A percentile compares a stretch with the other conserved stretches of the same genome.
Conservation (phyloP, 2,329 filamentous ascomycete species). For the Dothidotthia symphoricarpi region DNA sequence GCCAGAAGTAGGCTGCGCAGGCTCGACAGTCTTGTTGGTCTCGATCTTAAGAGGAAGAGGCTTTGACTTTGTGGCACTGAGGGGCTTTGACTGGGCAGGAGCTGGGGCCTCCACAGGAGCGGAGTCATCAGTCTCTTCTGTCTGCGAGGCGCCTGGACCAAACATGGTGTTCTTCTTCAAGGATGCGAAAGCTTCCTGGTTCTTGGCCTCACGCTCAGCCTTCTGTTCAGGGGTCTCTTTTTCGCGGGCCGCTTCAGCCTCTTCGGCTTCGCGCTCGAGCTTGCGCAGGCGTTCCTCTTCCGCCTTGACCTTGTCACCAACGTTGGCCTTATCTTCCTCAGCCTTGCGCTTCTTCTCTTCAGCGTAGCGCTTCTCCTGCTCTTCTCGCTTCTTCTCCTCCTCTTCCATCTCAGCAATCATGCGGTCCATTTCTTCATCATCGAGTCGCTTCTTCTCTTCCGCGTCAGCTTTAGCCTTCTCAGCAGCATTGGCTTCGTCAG, state of each 20-base stretch:
- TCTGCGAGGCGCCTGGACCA: conserved; percentile 45
- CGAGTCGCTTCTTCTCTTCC: conserved; percentile 37
- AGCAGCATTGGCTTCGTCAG: conserved; percentile 28
- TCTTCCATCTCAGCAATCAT: conserved; percentile 65
- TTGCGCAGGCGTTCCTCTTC: conserved; percentile 55
- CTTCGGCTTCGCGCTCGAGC: conserved; percentile 51
- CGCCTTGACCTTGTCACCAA: conserved; percentile 45
- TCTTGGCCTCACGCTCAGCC: conserved; percentile 39
- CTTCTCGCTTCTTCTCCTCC: conserved; percentile 51
- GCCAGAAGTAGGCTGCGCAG: conserved; percentile 87
- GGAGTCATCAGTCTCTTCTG: conserved; percentile 25
- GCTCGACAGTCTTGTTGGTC: conserved; percentile 82
- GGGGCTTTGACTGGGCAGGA: conserved; percentile 31
- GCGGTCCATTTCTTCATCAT: conserved; percentile 51
- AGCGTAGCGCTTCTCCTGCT: conserved; percentile 67
- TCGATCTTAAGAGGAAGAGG: conserved; percentile 86
- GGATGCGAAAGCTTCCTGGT: conserved; percentile 44
- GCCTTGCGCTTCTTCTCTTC: conserved; percentile 66
- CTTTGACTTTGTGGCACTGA: conserved; percentile 68
- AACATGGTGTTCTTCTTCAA: conserved; percentile 51
- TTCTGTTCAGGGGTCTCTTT: conserved; percentile 45
- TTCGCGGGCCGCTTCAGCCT: conserved; percentile 46
- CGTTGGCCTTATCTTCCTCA: conserved; percentile 59
- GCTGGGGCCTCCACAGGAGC: conserved; percentile 50
- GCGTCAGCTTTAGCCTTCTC: conserved; percentile 45